These are phyloP conservation scores for Chlamydomonas sp. DNA, from an alignment of 139 green algal genomes.

Conservation along the genomic window DNA sequence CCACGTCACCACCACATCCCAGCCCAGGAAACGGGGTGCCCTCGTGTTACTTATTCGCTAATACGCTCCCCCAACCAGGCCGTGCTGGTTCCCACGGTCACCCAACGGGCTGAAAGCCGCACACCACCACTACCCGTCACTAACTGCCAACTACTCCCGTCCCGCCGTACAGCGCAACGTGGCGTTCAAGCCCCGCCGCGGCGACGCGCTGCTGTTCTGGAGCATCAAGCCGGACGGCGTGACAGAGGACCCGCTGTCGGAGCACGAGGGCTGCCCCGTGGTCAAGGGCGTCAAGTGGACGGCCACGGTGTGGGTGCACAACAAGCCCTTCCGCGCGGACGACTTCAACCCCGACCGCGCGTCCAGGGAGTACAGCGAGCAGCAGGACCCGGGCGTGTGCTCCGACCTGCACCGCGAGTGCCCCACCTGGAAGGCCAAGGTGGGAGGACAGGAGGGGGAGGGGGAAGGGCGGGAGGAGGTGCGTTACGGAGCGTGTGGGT, in stretches of 20 bases:
- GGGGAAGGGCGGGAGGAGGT: too few species aligned
- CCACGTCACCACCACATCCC: neutral
- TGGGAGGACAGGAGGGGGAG: too few species aligned
- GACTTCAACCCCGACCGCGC: neutral
- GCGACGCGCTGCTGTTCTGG: slow-evolving; percentile 72
- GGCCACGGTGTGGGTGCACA: slow-evolving; percentile 79
- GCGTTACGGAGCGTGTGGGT: too few species aligned
- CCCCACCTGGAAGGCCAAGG: neutral
- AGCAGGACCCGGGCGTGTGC: slow-evolving; percentile 31
- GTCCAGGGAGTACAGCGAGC: neutral
- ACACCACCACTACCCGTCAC: neutral
- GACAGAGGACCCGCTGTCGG: slow-evolving; percentile 43
- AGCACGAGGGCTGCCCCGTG: slow-evolving; percentile 82
- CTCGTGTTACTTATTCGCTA: too few species aligned
- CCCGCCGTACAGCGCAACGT: slow-evolving; percentile 51
- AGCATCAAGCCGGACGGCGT: slow-evolving; percentile 47
- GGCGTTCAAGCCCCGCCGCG: slow-evolving; percentile 63
- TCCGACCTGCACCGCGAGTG: slow-evolving; percentile 25
- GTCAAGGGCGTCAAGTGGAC: slow-evolving; percentile 83
- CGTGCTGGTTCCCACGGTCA: too few species aligned
- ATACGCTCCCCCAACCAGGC: neutral
- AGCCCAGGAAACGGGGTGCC: too few species aligned
- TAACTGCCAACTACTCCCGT: neutral
- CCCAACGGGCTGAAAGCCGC: too few species aligned
- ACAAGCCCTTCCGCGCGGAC: slow-evolving; percentile 43